phyloP scores from a whole-genome alignment of 148 eudicot species.

The Rhododendron griersonianum region DNA sequence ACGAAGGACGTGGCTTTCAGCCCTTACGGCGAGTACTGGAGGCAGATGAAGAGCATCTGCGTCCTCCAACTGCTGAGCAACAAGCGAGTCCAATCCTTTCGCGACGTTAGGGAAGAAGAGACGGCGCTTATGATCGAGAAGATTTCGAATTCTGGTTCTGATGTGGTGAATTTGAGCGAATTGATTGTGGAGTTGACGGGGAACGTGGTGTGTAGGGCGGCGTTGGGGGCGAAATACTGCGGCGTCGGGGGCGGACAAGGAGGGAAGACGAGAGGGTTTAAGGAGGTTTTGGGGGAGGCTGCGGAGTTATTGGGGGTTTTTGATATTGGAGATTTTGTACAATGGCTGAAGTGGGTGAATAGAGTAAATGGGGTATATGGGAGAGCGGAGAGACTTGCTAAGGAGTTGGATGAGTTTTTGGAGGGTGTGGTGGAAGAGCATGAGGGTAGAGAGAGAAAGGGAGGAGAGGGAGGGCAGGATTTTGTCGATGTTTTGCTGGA shows the following conservation, averaged over 20 bases:
- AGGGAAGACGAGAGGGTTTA: background rate
- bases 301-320: background rate
- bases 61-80: too few species aligned
- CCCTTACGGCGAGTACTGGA: too few species aligned
- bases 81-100: too few species aligned
- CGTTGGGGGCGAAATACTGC: background rate
- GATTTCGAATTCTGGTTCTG: too few species aligned
- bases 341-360: background rate
- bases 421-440: background rate
- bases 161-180: too few species aligned
- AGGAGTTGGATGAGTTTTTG: background rate
- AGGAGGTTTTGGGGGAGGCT: background rate
- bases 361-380: background rate
- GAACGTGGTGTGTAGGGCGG: background rate
- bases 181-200: too few species aligned
- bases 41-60: too few species aligned
- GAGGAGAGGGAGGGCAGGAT: background rate
- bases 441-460: background rate
- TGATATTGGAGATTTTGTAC: background rate
- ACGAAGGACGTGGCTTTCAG: too few species aligned
- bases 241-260: background rate
- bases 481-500: background rate
- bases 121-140: too few species aligned
- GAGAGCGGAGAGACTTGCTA: slow-evolving; percentile 28
- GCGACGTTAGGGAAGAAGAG: too few species aligned